Evolutionary conservation across 2,329 filamentous ascomycete genomes (phyloP), one percentile per base, ranked within the genome.

Genomic region (Alternaria novae-zelandiae): DNA sequence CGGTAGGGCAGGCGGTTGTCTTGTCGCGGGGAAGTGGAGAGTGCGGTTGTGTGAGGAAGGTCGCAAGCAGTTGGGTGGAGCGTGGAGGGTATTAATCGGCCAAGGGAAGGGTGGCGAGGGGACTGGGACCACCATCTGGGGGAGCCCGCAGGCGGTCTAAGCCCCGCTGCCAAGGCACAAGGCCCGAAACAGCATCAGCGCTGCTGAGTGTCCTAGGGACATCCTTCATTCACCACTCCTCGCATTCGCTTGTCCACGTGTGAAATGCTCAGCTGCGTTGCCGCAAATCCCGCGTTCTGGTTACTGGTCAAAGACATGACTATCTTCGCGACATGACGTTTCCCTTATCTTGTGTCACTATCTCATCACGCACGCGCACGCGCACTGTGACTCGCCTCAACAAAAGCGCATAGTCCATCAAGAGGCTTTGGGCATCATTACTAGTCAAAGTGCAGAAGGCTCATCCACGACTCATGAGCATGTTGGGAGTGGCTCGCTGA

Each of bases 61-160:
- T 53, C 20, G 28, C 21, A 32, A 53, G 49, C 25, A 26, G 50
- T 25, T 26, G 44, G 49, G 56, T 45, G 47, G 47, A 45, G 47
- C 25, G 50, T 45, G 26, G 60, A 54, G 50, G 50, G 30, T 63
- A 63, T 50, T 63, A 59, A 59, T 32, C 56, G 49, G 60, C 49
- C 30, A 54, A 62, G 56, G 60, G 49, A 47, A 62, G 56, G 21
- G 60, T 63, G 60, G 60, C 60, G 56, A 63, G 56, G 51, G 60
- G 54, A 59, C n/a, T n/a, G n/a, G n/a, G n/a, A n/a, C n/a, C n/a
- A n/a, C 32, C 44, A 44, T 54, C 32, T 28, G 44, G 44, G 44
- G 36, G 36, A 57, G 54, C 54, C 59, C 43, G 47, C 23, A 50
- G 43, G 54, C 50, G 60, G 60, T 63, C 60, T 63, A 59, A 59